Base-by-base conservation (phyloP, 805 yeast species). In the Tetrapisispora iriomotensis region DNA sequence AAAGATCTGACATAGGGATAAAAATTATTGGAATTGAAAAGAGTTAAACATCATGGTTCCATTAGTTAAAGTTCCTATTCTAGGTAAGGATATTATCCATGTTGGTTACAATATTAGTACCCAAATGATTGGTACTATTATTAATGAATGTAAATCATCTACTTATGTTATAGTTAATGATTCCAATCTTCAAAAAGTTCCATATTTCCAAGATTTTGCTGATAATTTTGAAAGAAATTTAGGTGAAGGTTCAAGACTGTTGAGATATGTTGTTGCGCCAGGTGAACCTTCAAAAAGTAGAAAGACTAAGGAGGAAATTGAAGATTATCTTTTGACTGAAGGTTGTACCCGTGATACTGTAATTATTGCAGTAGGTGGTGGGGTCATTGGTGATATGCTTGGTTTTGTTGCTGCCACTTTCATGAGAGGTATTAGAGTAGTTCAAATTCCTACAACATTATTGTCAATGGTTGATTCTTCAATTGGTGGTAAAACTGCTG, bases 321-420 rank as follows among this genome's bases (percentile, higher is more conserved):
- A 92, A 65, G 98, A 92, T 62, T 90, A 73, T 62, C 66, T 92
- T 53, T 71, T 92, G 45, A 54, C 64, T 5, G 65, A 85, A 54
- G 94, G 95, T 20, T 92, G 98, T 62, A 92, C 97, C 13, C 76
- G 98, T 63, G 98, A 92, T 60, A 87, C 97, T 3, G 85, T 92
- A 20, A 78, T 92, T 41, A 65, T 92, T 35, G 98, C 98, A 8
- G 76, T 92, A 43, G 98, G 98, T 45, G 98, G 98, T 49, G 98
- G 98, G 51, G 94, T 92, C 38, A 90, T 92, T 61, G 98, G 98
- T 44, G 98, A 92, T 58, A 90, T 92, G 98, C 84, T 90, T 48
- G 98, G 98, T 4, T 92, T 77, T 59, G 97, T 92, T 30, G 98
- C 98, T n/a, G 90, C 98, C 24, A 92, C 98, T 2, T 92, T 92